phyloP scores from a whole-genome alignment of 495 filamentous ascomycete genomes.

The Hypomontagnella monticulosa region DNA sequence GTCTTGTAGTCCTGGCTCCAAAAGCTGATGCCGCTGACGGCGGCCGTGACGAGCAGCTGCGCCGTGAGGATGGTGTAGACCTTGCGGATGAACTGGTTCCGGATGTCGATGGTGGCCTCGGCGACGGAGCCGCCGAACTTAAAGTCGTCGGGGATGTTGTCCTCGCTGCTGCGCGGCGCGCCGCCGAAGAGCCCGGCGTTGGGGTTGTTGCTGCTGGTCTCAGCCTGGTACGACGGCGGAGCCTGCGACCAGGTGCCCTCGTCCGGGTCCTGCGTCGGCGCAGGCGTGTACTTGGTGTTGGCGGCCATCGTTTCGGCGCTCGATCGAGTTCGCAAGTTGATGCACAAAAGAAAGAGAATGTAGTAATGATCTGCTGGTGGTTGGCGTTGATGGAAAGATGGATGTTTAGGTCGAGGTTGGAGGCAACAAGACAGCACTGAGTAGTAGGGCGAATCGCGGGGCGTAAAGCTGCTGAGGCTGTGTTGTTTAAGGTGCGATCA shows the following conservation, averaged over 20 bases:
- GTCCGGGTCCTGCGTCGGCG: conserved; percentile 80
- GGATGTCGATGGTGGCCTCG: conserved; percentile 92
- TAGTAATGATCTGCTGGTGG: conserved; percentile 34
- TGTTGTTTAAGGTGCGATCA: conserved; percentile 8
- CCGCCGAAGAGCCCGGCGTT: conserved; percentile 53
- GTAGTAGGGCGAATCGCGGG: conserved; percentile 36
- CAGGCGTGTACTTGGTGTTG: conserved; percentile 74
- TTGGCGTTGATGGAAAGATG: conserved; percentile 25
- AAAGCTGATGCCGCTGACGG: conserved; percentile 85
- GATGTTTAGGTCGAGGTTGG: conserved; percentile 17
- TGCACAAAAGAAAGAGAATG: conserved; percentile 12
- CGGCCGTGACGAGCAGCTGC: conserved; percentile 85
- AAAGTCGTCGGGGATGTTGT: conserved; percentile 97
- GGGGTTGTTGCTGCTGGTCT: conserved; percentile 49
- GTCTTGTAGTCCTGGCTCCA: conserved; percentile 78
- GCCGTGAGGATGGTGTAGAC: conserved; percentile 69
- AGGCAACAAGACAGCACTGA: not conserved
- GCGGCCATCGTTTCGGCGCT: conserved; percentile 62
- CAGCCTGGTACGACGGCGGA: conserved; percentile 79
- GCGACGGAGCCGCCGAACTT: conserved; percentile 94
- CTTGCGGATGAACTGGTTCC: conserved; percentile 98
- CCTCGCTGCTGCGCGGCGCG: conserved; percentile 77
- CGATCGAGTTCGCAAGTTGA: not conserved
- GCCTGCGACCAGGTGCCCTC: conserved; percentile 75
- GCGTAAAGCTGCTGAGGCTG: conserved; percentile 20